Evolutionary conservation across 179 eudicot genomes (phyloP), one percentile per base, ranked within the genome.

Genomic region (Drosera spatulata): DNA sequence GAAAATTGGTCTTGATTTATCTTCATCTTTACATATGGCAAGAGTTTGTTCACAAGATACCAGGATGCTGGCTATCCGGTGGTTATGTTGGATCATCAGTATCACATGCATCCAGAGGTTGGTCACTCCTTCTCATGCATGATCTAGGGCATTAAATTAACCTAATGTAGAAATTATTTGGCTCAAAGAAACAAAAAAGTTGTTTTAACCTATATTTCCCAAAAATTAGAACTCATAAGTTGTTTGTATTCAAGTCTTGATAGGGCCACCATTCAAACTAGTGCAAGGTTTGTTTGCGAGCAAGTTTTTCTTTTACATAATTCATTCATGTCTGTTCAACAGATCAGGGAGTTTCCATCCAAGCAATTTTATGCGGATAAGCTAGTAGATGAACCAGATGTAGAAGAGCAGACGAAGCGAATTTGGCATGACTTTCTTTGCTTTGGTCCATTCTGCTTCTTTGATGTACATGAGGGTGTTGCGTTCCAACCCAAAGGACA

Each of bases 81-180:
- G 41, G 62, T 74, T 70, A 90, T 94, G 99, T 83, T 90, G 68
- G 90, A 81, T 83, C 90, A 97, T 53, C 99, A 94, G 69, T 94
- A 94, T 58, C 97, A 97, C 12, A 94, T 94, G 99, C 96, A 94
- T 73, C 99, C 99, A 4, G 84, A 84, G 95, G 98, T 91, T 54
- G 60, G 77, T 14, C 40, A 44, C 53, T 53, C 10, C 2, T 11
- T 39, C 22, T 6, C 3, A 13, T n/a, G 45, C 33, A n/a, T 49
- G 22, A 11, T 14, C 3, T 22, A 39, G n/a, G 6, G 13, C 5
- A 8, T 8, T 10, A 2, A 10, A 2, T 4, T 55, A 7, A 10
- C 58, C 37, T 37, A 42, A 37, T 15, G 4, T 55, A 5, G 57
- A 10, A 39, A 4, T 51, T 12, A 51, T 11, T 13, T 50, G 53